Conservation (phyloP, 768 basidiomycete species). For the Lentinula sp. region DNA sequence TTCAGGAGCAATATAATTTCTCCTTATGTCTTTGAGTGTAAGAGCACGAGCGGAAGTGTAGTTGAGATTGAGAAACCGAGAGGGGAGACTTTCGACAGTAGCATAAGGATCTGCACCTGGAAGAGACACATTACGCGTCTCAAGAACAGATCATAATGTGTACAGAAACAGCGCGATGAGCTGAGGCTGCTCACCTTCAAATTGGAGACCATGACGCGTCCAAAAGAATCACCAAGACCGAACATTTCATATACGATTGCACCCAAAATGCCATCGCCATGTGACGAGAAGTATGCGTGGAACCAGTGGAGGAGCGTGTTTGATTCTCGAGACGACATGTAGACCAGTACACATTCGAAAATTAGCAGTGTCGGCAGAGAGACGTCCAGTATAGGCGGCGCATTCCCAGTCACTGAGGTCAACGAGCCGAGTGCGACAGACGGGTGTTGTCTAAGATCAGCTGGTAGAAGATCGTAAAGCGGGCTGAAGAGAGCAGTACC, state of each 20-base stretch:
- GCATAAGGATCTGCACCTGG: conserved; percentile 67
- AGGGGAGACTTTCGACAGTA: conserved; percentile 25
- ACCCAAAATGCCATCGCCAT: conserved; percentile 32
- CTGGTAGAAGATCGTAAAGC: conserved; percentile 66
- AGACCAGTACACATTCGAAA: conserved; percentile 91
- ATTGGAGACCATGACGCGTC: conserved; percentile 88
- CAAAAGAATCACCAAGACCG: conserved; percentile 80
- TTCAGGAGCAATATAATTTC: conserved; percentile 32
- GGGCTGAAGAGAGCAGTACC: conserved; percentile 52
- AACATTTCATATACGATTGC: conserved; percentile 92
- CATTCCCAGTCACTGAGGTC: conserved; percentile 17
- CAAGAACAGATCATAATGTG: neutral
- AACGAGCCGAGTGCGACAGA: conserved; percentile 37
- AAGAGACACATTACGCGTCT: conserved; percentile 57
- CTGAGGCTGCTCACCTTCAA: conserved; percentile 48
- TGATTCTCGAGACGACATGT: conserved; percentile 63
- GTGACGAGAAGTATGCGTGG: conserved; percentile 39
- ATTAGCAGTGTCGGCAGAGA: conserved; percentile 74
- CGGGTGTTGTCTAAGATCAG: conserved; percentile 66
- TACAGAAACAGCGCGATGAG: neutral
- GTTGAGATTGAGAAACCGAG: conserved; percentile 52
- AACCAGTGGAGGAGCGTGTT: conserved; percentile 70
- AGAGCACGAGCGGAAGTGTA: conserved; percentile 52
- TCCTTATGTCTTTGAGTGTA: conserved; percentile 66
- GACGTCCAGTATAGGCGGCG: conserved; percentile 44